A percentile compares a stretch with the other conserved stretches of the same genome.
These are phyloP conservation scores for Zancudomyces culisetae DNA, from an alignment of 371 early-diverging fungal genomes.

Conservation along the genomic window DNA sequence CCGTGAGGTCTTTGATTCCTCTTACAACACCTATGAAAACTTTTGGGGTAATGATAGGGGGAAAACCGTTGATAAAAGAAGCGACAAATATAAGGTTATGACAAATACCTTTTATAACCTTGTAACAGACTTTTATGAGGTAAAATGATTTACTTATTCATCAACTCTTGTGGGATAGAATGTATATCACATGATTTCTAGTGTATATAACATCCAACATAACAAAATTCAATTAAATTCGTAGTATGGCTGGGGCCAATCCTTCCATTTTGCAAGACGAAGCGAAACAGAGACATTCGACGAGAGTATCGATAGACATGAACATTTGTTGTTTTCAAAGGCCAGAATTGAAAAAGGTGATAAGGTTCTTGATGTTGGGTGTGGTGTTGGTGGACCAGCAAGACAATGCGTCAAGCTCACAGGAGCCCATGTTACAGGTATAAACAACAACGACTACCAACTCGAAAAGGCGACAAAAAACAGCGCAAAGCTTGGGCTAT, in stretches of 20 bases:
- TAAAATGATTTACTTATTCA: no score
- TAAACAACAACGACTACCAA: conserved; percentile 93
- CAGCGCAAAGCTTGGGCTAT: conserved; percentile 40
- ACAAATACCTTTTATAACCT: conserved; percentile 66
- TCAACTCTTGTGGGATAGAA: no score
- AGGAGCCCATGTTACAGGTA: conserved; percentile 71
- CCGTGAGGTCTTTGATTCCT: conserved; percentile 26
- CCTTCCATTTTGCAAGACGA: conserved; percentile 81
- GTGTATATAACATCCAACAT: no score
- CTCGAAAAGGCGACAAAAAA: conserved; percentile 56
- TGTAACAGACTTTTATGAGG: conserved; percentile 73
- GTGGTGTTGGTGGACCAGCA: conserved; percentile 87
- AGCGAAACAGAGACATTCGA: conserved; percentile 54
- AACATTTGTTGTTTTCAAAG: conserved; percentile 63
- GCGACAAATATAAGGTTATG: conserved; percentile 38
- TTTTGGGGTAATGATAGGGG: conserved; percentile 13
- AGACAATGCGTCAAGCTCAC: conserved; percentile 77
- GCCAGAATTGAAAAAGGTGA: conserved; percentile 43
- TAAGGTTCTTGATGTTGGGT: conserved; percentile 72
- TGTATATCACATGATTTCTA: no score
- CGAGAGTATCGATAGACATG: conserved; percentile 74
- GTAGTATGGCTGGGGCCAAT: conserved; percentile 74
- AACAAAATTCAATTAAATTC: no score
- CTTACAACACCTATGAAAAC: conserved; percentile 21
- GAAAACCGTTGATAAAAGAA: conserved; percentile 19